A percentile compares a stretch with the other conserved stretches of the same genome.
These are phyloP conservation scores for Odontarrhena argentea DNA, from an alignment of 345 rosid species.

Conservation along the genomic window DNA sequence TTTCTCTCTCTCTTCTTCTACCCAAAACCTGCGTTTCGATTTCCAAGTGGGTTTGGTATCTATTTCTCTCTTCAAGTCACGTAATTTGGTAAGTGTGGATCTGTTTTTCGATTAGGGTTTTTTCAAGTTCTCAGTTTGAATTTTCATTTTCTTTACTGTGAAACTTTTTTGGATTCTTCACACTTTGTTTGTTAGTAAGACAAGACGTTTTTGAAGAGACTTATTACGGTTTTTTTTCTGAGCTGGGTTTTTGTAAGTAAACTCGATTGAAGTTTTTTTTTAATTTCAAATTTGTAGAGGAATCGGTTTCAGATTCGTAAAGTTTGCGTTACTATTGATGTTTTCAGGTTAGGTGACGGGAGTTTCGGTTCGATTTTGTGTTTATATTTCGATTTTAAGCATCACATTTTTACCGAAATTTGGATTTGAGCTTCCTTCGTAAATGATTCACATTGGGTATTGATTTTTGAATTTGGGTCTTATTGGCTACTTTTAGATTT, in stretches of 20 bases:
- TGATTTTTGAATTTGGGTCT: conserved; percentile 12
- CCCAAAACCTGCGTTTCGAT: conserved; percentile 5
- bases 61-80: conserved; percentile 25
- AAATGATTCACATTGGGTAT: conserved; percentile 2
- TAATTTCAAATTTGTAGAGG: not conserved
- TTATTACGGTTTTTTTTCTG: not conserved
- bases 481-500: not conserved
- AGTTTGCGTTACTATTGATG: conserved; percentile 16
- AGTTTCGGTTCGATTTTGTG: conserved; percentile 15
- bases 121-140: conserved; percentile 24
- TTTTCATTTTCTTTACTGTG: not conserved
- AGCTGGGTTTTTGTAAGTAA: conserved; percentile 24
- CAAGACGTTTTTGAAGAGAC: conserved; percentile 1
- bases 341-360: not conserved
- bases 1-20: conserved; percentile 32
- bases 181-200: conserved; percentile 16
- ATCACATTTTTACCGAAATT: conserved; percentile 3
- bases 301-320: conserved; percentile 30
- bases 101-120: conserved; percentile 55
- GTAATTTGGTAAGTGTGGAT: conserved; percentile 47
- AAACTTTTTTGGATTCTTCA: not conserved
- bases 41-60: conserved; percentile 19
- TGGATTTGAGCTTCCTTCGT: not conserved
- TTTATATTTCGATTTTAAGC: not conserved
- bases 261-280: conserved; percentile 20